Evolutionary conservation across 352 stramenopile species (phyloP).

Genomic region (Pythium insidiosum): DNA sequence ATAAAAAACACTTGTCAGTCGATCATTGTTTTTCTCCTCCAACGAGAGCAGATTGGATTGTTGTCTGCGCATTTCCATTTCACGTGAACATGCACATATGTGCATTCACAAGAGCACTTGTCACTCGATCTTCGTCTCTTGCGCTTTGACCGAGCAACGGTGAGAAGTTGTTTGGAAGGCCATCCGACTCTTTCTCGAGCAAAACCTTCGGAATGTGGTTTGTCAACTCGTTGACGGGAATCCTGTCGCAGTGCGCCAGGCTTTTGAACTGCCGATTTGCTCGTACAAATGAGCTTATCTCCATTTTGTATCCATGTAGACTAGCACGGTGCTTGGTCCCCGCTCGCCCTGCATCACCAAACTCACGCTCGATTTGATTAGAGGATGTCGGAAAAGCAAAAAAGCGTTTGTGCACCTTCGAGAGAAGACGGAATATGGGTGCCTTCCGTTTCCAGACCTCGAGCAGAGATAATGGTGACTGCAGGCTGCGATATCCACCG

Average conservation of each 20-base stretch:
- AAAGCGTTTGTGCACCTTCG: background rate
- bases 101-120: no score
- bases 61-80: no score
- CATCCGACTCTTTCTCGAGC: background rate
- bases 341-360: conserved; percentile 4
- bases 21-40: no score
- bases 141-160: background rate
- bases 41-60: no score
- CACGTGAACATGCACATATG: no score
- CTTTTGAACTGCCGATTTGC: background rate
- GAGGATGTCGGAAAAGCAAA: conserved; percentile 4
- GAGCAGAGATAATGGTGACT: background rate
- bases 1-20: no score
- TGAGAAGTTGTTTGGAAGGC: background rate
- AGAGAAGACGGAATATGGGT: background rate
- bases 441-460: background rate
- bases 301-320: background rate
- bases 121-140: no score
- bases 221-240: background rate
- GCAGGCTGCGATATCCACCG: background rate
- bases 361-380: conserved; percentile 9
- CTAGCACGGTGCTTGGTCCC: conserved; percentile 1
- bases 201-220: conserved; percentile 1
- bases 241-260: background rate
- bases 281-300: background rate